Percentiles rank a stretch among this genome's conserved stretches.
Conservation (phyloP, 2,329 filamentous ascomycete genomes). For the Apiospora sp. region DNA sequence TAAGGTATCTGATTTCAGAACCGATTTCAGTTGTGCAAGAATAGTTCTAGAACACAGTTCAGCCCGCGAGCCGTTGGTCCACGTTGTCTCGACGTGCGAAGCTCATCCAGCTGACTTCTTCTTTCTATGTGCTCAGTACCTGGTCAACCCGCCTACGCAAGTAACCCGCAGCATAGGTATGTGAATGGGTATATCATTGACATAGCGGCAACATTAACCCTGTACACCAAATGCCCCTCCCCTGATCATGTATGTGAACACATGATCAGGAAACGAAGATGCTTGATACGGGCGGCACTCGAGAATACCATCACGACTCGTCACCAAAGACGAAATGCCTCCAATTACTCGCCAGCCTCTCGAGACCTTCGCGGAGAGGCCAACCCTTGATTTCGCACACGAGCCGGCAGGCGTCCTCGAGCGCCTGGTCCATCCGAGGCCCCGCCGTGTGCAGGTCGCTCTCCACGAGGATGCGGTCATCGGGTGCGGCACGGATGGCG, state of each 20-base stretch:
- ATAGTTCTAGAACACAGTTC: too few relatives aligned
- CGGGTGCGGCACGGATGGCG: slow-evolving; percentile 75
- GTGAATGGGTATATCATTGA: too few relatives aligned
- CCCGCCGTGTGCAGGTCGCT: slow-evolving; percentile 91
- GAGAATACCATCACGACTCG: not conserved
- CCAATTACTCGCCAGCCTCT: slow-evolving; percentile 77
- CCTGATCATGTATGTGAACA: not conserved
- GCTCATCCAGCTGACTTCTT: too few relatives aligned
- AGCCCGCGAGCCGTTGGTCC: too few relatives aligned
- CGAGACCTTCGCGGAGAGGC: slow-evolving; percentile 75
- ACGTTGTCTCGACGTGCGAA: too few relatives aligned
- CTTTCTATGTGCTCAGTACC: too few relatives aligned
- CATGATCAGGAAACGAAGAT: not conserved
- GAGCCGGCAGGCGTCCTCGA: slow-evolving; percentile 79
- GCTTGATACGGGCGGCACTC: not conserved
- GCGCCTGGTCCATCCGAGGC: slow-evolving; percentile 75
- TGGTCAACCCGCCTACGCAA: too few relatives aligned
- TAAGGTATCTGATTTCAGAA: not conserved
- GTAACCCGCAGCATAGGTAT: too few relatives aligned
- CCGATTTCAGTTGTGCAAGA: too few relatives aligned
- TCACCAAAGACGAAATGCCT: slow-evolving; percentile 75
- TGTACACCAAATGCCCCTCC: too few relatives aligned
- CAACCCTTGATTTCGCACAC: slow-evolving; percentile 84
- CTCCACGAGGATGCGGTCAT: slow-evolving; percentile 82
- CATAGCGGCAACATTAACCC: too few relatives aligned